These are phyloP conservation scores for Naganishia vishniacii DNA, from an alignment of 768 basidiomycete species.

Conservation along the genomic window DNA sequence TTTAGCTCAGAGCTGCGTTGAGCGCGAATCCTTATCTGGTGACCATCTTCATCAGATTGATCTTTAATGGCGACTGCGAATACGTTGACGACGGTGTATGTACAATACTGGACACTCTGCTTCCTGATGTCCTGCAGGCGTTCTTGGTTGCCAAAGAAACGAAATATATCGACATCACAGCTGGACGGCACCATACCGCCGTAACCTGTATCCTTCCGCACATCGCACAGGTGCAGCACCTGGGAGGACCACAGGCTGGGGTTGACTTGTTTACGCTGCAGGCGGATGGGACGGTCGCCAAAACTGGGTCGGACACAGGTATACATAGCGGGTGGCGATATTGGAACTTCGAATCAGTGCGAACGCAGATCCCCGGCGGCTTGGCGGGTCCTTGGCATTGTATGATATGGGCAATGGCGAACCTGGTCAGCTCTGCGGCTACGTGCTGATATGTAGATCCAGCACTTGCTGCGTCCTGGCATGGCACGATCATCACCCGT, in stretches of 20 bases:
- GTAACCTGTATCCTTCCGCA: not conserved
- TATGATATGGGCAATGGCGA: too few relatives aligned
- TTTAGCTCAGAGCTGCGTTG: not conserved
- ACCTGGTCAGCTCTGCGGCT: too few relatives aligned
- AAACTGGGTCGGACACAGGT: not conserved
- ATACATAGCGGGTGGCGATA: too few relatives aligned
- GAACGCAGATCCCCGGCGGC: too few relatives aligned
- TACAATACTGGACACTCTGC: not conserved
- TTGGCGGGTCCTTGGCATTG: too few relatives aligned
- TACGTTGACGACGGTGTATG: not conserved
- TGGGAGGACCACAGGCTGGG: not conserved
- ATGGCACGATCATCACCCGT: too few relatives aligned
- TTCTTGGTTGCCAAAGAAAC: not conserved
- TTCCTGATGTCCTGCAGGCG: not conserved
- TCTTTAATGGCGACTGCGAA: not conserved
- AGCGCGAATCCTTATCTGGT: not conserved
- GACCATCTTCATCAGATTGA: not conserved
- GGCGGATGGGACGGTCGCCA: not conserved
- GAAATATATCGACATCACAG: not conserved
- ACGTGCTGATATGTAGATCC: too few relatives aligned
- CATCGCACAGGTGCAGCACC: constrained; percentile 1
- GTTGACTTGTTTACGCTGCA: not conserved
- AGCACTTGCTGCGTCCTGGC: too few relatives aligned
- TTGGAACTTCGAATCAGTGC: too few relatives aligned
- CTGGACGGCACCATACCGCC: not conserved